phyloP scores from a whole-genome alignment of 495 filamentous ascomycete species.

The Lichenothelia convexa region DNA sequence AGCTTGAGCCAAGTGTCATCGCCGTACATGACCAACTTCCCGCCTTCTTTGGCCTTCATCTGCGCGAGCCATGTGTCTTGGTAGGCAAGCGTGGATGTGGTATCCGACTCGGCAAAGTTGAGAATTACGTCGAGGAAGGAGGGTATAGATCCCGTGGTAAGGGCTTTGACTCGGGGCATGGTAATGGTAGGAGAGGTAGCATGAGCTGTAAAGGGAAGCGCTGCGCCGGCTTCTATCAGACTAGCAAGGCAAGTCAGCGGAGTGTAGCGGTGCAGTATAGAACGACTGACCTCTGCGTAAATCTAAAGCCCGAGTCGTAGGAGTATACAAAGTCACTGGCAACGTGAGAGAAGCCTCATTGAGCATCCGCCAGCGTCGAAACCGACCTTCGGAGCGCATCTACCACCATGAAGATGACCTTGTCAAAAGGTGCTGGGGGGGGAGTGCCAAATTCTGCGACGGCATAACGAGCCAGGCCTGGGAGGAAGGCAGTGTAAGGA shows the following conservation, averaged over 20 bases:
- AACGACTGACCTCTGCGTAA: slow-evolving; percentile 60
- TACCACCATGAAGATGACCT: slow-evolving; percentile 91
- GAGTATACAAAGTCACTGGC: slow-evolving; percentile 87
- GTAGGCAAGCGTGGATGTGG: slow-evolving; percentile 58
- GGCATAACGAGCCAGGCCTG: slow-evolving; percentile 56
- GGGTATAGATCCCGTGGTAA: slow-evolving; percentile 90
- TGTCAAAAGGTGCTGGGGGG: slow-evolving; percentile 57
- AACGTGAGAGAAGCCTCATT: no score
- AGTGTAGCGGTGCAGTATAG: not conserved
- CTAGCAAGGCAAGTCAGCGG: slow-evolving; percentile 25
- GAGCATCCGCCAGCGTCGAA: no score
- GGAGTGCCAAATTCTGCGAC: slow-evolving; percentile 22
- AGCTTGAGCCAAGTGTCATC: slow-evolving; percentile 98
- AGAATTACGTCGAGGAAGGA: slow-evolving; percentile 95
- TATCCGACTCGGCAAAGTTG: slow-evolving; percentile 90
- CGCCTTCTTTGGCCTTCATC: slow-evolving; percentile 46
- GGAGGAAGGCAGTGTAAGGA: slow-evolving; percentile 84
- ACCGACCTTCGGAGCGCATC: slow-evolving; percentile 86
- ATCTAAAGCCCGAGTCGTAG: slow-evolving; percentile 61
- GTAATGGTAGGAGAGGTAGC: slow-evolving; percentile 94
- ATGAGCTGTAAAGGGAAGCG: slow-evolving; percentile 87
- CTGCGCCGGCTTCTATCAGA: slow-evolving; percentile 62
- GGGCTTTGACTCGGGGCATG: slow-evolving; percentile 93
- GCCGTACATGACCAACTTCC: slow-evolving; percentile 68
- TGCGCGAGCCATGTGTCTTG: slow-evolving; percentile 96